Evolutionary conservation across 164 flowering plant species (phyloP).

Genomic region (Annona cherimola): DNA sequence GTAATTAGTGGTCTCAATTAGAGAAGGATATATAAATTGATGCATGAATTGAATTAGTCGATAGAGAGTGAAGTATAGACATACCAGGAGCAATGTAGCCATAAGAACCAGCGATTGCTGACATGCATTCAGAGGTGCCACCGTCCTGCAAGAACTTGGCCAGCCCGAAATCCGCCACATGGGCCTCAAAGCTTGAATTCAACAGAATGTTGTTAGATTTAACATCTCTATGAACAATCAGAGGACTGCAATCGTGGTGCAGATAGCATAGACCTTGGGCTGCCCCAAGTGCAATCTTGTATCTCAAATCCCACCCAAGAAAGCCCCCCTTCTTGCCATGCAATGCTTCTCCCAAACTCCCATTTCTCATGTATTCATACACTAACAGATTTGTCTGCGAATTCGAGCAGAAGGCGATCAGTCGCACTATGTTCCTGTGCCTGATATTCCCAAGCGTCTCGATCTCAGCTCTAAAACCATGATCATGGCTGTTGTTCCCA

Average conservation of each 20-base stretch:
- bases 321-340: conserved; percentile 53
- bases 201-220: conserved; percentile 74
- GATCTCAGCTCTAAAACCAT: conserved; percentile 79
- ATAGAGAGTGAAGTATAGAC: conserved; percentile 5
- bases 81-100: conserved; percentile 95
- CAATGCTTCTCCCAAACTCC: conserved; percentile 67
- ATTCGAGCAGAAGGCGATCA: conserved; percentile 81
- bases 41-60: background rate
- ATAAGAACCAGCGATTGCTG: conserved; percentile 90
- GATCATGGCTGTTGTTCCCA: conserved; percentile 53
- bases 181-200: conserved; percentile 63
- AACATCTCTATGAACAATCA: conserved; percentile 68
- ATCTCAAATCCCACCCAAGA: conserved; percentile 57
- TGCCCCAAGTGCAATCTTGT: conserved; percentile 60
- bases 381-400: conserved; percentile 56
- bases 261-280: conserved; percentile 70
- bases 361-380: conserved; percentile 77
- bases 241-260: conserved; percentile 69
- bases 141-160: conserved; percentile 73
- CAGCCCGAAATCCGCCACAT: conserved; percentile 88
- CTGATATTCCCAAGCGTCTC: conserved; percentile 78
- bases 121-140: conserved; percentile 71
- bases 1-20: background rate
- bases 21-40: background rate
- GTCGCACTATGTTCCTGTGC: conserved; percentile 80